These are phyloP conservation scores for Alternaria atra DNA, from an alignment of 2,329 filamentous ascomycete genomes.

Conservation along the genomic window DNA sequence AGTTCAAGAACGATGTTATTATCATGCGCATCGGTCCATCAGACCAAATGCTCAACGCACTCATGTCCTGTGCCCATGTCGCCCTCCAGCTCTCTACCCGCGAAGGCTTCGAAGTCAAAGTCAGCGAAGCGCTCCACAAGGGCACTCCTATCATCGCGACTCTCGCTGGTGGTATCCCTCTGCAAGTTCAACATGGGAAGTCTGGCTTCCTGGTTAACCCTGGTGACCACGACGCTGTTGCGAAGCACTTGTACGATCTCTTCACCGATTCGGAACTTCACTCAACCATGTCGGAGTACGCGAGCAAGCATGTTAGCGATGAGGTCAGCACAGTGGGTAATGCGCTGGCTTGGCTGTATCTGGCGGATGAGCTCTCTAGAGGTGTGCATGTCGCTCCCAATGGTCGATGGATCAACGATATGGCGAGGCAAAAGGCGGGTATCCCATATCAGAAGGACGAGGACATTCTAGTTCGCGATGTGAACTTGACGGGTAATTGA, in stretches of 20 bases:
- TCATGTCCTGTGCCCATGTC: slow-evolving; percentile 76
- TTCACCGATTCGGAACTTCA: slow-evolving; percentile 73
- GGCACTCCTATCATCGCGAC: slow-evolving; percentile 81
- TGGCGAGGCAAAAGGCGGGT: slow-evolving; percentile 72
- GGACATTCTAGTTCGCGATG: slow-evolving; percentile 64
- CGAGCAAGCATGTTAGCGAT: slow-evolving; percentile 74
- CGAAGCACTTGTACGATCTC: slow-evolving; percentile 70
- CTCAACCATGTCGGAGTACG: slow-evolving; percentile 71
- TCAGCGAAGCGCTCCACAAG: slow-evolving; percentile 83
- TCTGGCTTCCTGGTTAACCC: slow-evolving; percentile 78
- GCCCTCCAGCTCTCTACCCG: slow-evolving; percentile 81
- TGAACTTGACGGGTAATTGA: slow-evolving; percentile 12
- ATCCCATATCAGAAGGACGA: slow-evolving; percentile 67
- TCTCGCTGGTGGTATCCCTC: slow-evolving; percentile 78
- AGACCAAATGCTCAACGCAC: slow-evolving; percentile 80
- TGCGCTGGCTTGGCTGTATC: slow-evolving; percentile 77
- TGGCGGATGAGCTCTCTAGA: slow-evolving; percentile 73
- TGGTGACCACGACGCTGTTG: slow-evolving; percentile 74
- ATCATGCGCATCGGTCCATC: slow-evolving; percentile 80
- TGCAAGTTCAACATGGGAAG: slow-evolving; percentile 76
- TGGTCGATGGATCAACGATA: slow-evolving; percentile 75
- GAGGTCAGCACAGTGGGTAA: slow-evolving; percentile 85
- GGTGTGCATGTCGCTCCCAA: slow-evolving; percentile 66
- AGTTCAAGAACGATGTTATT: slow-evolving; percentile 66
- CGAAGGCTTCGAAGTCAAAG: slow-evolving; percentile 88